Evolutionary conservation across 208 protist species (phyloP).

Genomic region (Leishmania mexicana): DNA sequence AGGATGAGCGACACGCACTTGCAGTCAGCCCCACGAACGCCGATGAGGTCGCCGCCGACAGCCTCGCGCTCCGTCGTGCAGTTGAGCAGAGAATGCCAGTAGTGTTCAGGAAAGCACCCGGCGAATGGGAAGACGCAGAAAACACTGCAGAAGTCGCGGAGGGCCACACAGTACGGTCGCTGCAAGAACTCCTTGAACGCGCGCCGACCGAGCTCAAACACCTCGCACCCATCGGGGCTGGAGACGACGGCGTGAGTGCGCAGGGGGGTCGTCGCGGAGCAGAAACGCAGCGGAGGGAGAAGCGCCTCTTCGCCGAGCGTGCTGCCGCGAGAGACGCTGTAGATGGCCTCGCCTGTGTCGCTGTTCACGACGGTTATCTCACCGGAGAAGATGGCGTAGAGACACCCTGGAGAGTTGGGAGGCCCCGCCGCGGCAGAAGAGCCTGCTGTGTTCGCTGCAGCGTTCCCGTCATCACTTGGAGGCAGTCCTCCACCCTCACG

Average conservation of each 20-base stretch:
- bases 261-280: constrained; percentile 2
- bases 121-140: constrained; percentile 21
- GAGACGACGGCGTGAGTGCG: constrained; percentile 18
- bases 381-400: constrained; percentile 16
- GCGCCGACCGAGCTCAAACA: constrained; percentile 12
- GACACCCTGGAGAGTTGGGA: neutral
- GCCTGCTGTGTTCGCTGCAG: neutral
- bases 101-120: constrained; percentile 20
- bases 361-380: constrained; percentile 15
- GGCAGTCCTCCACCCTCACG: neutral
- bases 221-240: constrained; percentile 8
- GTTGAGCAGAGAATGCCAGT: constrained; percentile 20
- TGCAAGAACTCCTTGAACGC: constrained; percentile 11
- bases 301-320: constrained; percentile 19
- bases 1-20: constrained; percentile 8
- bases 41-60: constrained; percentile 14
- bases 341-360: neutral
- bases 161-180: constrained; percentile 13
- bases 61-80: constrained; percentile 19
- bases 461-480: neutral
- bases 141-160: constrained; percentile 15
- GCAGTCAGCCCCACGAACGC: constrained; percentile 1
- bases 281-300: constrained; percentile 9
- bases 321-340: neutral
- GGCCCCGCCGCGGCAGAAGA: neutral